These are phyloP conservation scores for Alternaria sp. DNA, from an alignment of 2,329 filamentous ascomycete genomes.

Conservation along the genomic window DNA sequence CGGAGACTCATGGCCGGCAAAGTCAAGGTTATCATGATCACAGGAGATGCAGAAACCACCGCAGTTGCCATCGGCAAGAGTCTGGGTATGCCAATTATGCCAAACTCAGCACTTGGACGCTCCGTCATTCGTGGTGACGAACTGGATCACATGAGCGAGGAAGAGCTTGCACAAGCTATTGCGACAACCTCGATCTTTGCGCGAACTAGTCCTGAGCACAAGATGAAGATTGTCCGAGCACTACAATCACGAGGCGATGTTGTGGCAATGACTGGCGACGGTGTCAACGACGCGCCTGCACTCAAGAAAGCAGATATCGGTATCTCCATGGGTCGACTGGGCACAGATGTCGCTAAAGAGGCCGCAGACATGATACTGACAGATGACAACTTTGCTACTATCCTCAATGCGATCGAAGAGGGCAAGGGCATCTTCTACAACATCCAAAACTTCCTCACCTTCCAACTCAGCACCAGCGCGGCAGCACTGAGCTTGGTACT, in stretches of 20 bases:
- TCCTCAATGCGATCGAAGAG: constrained; percentile 94
- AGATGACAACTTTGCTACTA: constrained; percentile 88
- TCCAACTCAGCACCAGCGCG: constrained; percentile 96
- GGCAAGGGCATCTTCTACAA: constrained; percentile 99
- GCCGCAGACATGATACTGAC: constrained; percentile 93
- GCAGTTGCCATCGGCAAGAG: constrained; percentile 92
- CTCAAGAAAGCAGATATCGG: constrained; percentile 98
- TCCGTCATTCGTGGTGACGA: constrained; percentile 87
- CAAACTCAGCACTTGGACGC: constrained; percentile 63
- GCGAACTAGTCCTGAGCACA: constrained; percentile 94
- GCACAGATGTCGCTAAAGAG: constrained; percentile 97
- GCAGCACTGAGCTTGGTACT: constrained; percentile 91
- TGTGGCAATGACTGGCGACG: constrained; percentile 98
- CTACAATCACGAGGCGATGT: constrained; percentile 93
- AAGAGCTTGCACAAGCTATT: constrained; percentile 83
- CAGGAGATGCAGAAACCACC: constrained; percentile 93
- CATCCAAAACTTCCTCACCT: constrained; percentile 98
- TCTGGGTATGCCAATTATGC: constrained; percentile 87
- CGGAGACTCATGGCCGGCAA: constrained; percentile 89
- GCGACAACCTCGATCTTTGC: constrained; percentile 92
- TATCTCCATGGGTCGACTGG: constrained; percentile 93
- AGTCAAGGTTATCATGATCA: constrained; percentile 99
- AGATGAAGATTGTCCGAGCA: constrained; percentile 93
- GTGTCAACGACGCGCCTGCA: constrained; percentile 96
- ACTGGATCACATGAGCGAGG: constrained; percentile 88